Conservation (phyloP, 495 filamentous ascomycete species). For the Neurospora sp. region DNA sequence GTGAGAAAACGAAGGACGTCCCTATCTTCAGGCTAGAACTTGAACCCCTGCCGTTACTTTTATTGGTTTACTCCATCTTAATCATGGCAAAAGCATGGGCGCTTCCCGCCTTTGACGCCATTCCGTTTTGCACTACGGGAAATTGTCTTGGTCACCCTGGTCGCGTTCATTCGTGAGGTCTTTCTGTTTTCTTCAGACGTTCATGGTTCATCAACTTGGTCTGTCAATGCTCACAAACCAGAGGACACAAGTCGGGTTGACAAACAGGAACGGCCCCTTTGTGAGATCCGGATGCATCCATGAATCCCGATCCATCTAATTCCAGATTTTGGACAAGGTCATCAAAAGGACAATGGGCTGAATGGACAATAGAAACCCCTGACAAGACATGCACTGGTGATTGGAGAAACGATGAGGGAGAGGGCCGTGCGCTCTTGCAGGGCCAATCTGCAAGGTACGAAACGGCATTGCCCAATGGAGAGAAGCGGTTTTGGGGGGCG, state of each 20-base stretch:
- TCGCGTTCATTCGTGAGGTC: neutral
- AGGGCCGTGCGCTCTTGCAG: neutral
- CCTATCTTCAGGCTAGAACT: neutral
- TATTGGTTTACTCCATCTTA: neutral
- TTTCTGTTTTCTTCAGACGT: neutral
- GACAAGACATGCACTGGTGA: neutral
- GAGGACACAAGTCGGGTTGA: neutral
- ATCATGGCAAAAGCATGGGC: neutral
- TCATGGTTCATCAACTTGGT: neutral
- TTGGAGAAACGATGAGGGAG: neutral
- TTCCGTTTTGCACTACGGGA: neutral
- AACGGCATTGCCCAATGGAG: neutral
- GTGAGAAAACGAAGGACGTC: neutral
- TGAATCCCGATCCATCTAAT: neutral
- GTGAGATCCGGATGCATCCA: neutral
- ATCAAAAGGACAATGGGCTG: neutral
- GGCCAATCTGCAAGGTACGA: neutral
- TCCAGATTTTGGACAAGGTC: neutral
- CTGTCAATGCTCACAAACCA: neutral
- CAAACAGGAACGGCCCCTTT: neutral
- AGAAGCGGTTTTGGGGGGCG: neutral
- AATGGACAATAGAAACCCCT: neutral
- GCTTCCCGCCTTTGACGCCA: neutral
- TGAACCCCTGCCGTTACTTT: neutral
- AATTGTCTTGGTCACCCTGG: neutral